These are phyloP conservation scores for Metarhizium robertsii DNA, from an alignment of 2,329 filamentous ascomycete genomes.

Conservation along the genomic window DNA sequence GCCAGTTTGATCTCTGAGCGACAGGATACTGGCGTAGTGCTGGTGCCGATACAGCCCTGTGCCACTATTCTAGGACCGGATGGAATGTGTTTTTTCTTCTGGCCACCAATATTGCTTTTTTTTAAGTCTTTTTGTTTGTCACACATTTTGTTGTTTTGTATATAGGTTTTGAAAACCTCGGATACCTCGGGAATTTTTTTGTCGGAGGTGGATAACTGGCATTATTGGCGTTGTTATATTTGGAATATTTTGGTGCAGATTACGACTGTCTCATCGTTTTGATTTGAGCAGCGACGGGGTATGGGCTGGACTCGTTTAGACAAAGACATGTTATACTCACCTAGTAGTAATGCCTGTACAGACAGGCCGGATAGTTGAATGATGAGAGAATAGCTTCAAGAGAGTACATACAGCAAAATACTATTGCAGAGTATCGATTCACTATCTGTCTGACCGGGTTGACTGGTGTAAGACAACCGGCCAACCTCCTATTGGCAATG, in stretches of 20 bases:
- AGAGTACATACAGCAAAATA: neutral
- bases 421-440: neutral
- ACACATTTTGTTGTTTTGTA: constrained; percentile 14
- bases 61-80: neutral
- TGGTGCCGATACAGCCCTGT: neutral
- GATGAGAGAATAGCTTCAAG: neutral
- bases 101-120: neutral
- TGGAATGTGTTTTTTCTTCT: constrained; percentile 3
- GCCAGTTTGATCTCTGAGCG: neutral
- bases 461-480: neutral
- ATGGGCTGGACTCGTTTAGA: constrained; percentile 1
- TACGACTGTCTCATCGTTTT: neutral
- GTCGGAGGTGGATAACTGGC: constrained; percentile 13
- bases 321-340: constrained; percentile 1
- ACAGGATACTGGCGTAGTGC: neutral
- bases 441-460: neutral
- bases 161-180: constrained; percentile 14
- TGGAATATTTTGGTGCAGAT: neutral
- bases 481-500: neutral
- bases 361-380: neutral
- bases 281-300: constrained; percentile 1
- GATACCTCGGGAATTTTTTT: constrained; percentile 14
- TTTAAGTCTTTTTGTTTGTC: neutral
- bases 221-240: constrained; percentile 18
- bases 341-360: neutral